phyloP scores from a whole-genome alignment of 2,329 filamentous ascomycete species.

The Ilyonectria robusta region DNA sequence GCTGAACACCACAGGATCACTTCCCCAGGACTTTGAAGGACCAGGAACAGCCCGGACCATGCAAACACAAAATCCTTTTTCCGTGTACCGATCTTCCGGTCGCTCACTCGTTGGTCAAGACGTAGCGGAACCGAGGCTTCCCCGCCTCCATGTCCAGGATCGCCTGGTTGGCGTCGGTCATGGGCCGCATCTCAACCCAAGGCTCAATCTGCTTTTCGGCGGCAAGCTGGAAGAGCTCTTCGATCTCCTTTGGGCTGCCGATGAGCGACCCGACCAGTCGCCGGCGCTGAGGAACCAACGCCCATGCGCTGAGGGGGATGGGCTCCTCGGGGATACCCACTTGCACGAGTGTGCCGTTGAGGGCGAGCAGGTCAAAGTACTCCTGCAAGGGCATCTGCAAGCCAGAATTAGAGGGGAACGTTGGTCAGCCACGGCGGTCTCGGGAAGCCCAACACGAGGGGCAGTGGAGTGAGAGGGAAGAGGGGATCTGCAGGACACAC shows the following conservation, averaged over 20 bases:
- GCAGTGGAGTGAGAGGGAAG: neutral
- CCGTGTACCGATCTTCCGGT: neutral
- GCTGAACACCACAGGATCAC: neutral
- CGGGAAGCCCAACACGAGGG: neutral
- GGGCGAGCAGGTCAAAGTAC: conserved; percentile 55
- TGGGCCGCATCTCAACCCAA: conserved; percentile 67
- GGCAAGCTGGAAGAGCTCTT: conserved; percentile 71
- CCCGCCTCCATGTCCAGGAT: conserved; percentile 69
- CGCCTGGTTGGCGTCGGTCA: conserved; percentile 68
- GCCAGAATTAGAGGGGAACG: conserved; percentile 1
- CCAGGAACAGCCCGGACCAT: neutral
- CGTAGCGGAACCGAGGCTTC: conserved; percentile 63
- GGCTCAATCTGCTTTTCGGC: conserved; percentile 69
- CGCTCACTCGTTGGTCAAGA: conserved; percentile 53
- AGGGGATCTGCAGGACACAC: too few relatives aligned
- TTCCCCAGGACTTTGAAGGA: neutral
- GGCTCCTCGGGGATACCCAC: conserved; percentile 67
- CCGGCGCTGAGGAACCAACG: conserved; percentile 30
- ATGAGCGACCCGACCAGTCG: conserved; percentile 55
- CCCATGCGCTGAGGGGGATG: conserved; percentile 37
- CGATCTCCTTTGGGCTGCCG: conserved; percentile 68
- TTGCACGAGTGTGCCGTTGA: conserved; percentile 71
- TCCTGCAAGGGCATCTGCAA: conserved; percentile 39
- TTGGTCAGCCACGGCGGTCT: conserved; percentile 1
- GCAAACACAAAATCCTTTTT: neutral